Evolutionary conservation across 345 rosid genomes (phyloP).

Genomic region (Ricinus communis): DNA sequence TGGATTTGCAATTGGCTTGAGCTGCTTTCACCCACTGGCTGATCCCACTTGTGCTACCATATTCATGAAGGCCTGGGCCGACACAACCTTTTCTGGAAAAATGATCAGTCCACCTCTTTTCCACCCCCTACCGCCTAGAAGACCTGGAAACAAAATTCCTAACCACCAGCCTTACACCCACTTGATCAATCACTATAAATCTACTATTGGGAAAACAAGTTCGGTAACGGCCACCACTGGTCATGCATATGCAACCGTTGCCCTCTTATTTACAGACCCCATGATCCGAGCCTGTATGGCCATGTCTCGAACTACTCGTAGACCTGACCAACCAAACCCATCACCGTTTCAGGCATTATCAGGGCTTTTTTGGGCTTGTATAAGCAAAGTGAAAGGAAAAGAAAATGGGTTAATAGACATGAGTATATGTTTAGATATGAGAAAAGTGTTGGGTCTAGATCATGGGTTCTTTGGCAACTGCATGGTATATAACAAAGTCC

Average conservation of each 20-base stretch:
- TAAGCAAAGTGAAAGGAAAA: constrained; percentile 48
- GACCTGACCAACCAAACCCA: neutral
- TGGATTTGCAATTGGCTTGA: constrained; percentile 71
- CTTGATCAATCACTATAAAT: constrained; percentile 44
- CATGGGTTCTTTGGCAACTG: constrained; percentile 65
- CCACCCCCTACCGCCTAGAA: constrained; percentile 42
- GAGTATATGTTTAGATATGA: constrained; percentile 53
- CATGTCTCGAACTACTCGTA: constrained; percentile 22
- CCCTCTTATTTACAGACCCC: constrained; percentile 42
- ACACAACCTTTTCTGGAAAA: constrained; percentile 38
- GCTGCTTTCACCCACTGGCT: constrained; percentile 65
- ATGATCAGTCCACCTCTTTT: constrained; percentile 48
- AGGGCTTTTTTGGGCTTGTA: constrained; percentile 58
- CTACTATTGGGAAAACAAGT: constrained; percentile 19
- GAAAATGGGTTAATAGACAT: constrained; percentile 41
- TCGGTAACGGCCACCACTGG: constrained; percentile 4
- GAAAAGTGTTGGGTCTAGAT: constrained; percentile 48
- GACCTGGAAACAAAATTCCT: constrained; percentile 15
- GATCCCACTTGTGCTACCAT: constrained; percentile 56
- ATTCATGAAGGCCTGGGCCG: constrained; percentile 78
- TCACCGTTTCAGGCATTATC: constrained; percentile 53
- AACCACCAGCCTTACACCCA: constrained; percentile 24
- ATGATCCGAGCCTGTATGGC: constrained; percentile 44
- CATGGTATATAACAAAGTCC: constrained; percentile 50
- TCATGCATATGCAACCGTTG: constrained; percentile 36